A percentile compares a stretch with the other conserved stretches of the same genome.
phyloP scores from a whole-genome alignment of 208 protist species.

The Trypanosoma boissoni region DNA sequence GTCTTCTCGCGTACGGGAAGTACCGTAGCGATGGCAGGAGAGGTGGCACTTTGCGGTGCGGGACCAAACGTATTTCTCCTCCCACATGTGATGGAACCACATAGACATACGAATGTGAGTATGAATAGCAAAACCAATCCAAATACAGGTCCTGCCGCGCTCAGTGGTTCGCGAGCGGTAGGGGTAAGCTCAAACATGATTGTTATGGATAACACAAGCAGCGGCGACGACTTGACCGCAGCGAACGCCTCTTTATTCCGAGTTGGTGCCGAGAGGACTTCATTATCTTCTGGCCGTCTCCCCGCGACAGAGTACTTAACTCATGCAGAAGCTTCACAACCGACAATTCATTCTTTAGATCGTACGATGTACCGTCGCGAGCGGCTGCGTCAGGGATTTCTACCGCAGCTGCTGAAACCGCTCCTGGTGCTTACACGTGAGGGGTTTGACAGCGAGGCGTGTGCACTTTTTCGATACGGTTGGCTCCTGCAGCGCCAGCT shows the following conservation, averaged over 20 bases:
- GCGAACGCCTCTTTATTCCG: too few species aligned
- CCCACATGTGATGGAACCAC: slow-evolving; percentile 13
- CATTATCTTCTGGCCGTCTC: too few species aligned
- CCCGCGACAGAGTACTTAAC: too few species aligned
- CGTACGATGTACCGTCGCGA: slow-evolving; percentile 7
- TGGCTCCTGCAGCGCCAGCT: slow-evolving; percentile 35
- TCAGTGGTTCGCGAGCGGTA: too few species aligned
- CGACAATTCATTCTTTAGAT: slow-evolving; percentile 10
- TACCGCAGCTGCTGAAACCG: slow-evolving; percentile 30
- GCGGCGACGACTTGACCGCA: slow-evolving; percentile 14
- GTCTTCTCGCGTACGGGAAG: slow-evolving; percentile 44
- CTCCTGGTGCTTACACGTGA: slow-evolving; percentile 53
- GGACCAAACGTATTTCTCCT: slow-evolving; percentile 59
- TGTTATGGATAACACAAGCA: slow-evolving; percentile 5
- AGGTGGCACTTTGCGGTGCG: slow-evolving; percentile 31
- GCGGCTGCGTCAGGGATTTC: slow-evolving; percentile 46
- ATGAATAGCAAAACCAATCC: too few species aligned
- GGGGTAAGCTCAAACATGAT: too few species aligned
- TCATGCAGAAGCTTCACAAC: too few species aligned
- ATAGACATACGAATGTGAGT: background rate
- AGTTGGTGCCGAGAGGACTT: too few species aligned
- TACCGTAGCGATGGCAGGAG: slow-evolving; percentile 31
- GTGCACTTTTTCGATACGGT: slow-evolving; percentile 61
- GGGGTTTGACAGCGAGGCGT: slow-evolving; percentile 62
- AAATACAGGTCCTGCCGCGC: too few species aligned